These are phyloP conservation scores for Wallacemonas sp. DNA, from an alignment of 208 protist species.

Conservation along the genomic window DNA sequence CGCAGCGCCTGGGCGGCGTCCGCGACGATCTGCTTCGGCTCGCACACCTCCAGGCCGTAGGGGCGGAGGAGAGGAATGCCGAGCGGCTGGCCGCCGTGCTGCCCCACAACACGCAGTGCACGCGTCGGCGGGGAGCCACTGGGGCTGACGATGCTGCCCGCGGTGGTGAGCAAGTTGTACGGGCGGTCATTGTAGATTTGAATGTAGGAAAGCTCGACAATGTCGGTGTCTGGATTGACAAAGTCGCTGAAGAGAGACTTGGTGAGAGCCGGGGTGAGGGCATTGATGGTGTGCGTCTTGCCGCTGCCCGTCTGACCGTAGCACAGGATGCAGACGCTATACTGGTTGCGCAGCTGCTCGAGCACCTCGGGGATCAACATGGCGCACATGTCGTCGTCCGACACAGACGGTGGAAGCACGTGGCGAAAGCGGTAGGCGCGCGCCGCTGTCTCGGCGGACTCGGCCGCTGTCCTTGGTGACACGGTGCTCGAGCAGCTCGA, in stretches of 20 bases:
- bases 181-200: constrained; percentile 76
- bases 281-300: constrained; percentile 66
- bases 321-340: constrained; percentile 69
- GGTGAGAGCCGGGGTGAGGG: constrained; percentile 48
- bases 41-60: constrained; percentile 28
- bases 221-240: constrained; percentile 43
- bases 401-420: constrained; percentile 48
- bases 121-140: not conserved
- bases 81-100: not conserved
- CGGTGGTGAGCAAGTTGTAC: constrained; percentile 59
- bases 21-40: constrained; percentile 54
- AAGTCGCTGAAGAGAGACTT: constrained; percentile 40
- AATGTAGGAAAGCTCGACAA: constrained; percentile 80
- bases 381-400: constrained; percentile 55
- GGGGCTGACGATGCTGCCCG: not conserved
- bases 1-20: constrained; percentile 32
- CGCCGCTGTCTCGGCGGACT: not conserved
- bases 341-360: constrained; percentile 52
- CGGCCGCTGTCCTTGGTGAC: not conserved
- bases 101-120: not conserved
- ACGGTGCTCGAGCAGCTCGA: not conserved
- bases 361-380: constrained; percentile 55
- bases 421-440: constrained; percentile 66
- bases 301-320: constrained; percentile 65
- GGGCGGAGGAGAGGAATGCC: constrained; percentile 29